Base-by-base conservation (phyloP, 116 monocot species). In the Trichopus zeylanicus region DNA sequence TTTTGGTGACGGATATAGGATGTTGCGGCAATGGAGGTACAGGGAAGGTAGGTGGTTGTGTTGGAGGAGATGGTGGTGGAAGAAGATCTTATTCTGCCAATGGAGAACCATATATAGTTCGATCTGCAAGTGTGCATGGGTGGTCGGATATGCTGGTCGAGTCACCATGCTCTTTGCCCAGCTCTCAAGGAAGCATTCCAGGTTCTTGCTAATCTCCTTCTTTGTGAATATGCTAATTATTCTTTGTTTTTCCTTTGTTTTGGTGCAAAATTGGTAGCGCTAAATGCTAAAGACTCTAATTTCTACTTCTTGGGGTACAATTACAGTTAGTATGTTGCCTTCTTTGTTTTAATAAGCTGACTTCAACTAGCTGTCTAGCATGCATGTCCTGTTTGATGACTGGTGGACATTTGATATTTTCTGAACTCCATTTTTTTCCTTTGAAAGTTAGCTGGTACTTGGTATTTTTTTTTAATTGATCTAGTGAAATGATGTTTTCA, bases 121-220 rank as follows among this genome's bases (percentile, higher is more conserved):
- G 66, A 49, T 75, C 82, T 9, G 66, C 76, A 19, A 81, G 73
- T 66, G 67, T 84, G 55, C 70, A 66, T 71, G 81, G 68, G 16
- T 80, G 81, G 75, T 74, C 75, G 0, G 84, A 92, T 69, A 60
- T 66, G 21, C 32, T 68, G 10, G 32, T 68, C 9, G 64, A 67
- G 31, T 72, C 81, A 19, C 77, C 74, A 23, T 67, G 66, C 51
- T 81, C 81, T 25, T 64, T 78, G 56, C 67, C 69, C 0, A 80
- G 76, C 59, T 77, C 85, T 30, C 72, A 64, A 19, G 67, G 65
- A 20, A 68, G 66, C 37, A 16, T 25, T 51, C 60, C 56, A 65
- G 65, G 71, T 75, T 61, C 24, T 62, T 16, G 5, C 49, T 31
- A 51, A 6, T 24, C 31, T 53, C 31, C 25, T 22, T 38, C 9